phyloP scores from a whole-genome alignment of 2,329 filamentous ascomycete genomes.

The Exophiala viscosa region DNA sequence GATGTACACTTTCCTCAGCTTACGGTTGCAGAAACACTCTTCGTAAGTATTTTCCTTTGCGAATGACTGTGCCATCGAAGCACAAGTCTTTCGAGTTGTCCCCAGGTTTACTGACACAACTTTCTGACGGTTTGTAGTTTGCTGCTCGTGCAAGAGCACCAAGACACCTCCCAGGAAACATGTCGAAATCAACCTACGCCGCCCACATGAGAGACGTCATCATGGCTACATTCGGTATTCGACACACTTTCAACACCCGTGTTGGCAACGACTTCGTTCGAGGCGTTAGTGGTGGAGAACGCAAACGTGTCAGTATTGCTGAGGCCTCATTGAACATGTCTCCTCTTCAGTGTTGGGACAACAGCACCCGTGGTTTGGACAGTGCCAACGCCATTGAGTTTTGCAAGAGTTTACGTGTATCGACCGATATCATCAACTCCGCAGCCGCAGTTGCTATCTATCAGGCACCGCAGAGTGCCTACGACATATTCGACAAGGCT shows the following conservation, averaged over 20 bases:
- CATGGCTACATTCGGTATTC: slow-evolving; percentile 51
- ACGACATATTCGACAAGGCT: slow-evolving; percentile 69
- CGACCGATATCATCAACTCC: slow-evolving; percentile 48
- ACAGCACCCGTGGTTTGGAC: slow-evolving; percentile 52
- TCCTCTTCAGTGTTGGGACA: slow-evolving; percentile 45
- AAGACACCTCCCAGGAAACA: slow-evolving; percentile 34
- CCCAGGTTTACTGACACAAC: too few species aligned
- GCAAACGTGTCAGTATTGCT: slow-evolving; percentile 60
- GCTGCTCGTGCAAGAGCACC: slow-evolving; percentile 54
- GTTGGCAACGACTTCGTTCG: slow-evolving; percentile 57
- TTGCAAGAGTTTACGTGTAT: slow-evolving; percentile 49
- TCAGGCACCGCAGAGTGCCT: slow-evolving; percentile 50
- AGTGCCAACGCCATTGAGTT: slow-evolving; percentile 58
- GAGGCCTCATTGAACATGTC: slow-evolving; percentile 48
- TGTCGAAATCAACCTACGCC: slow-evolving; percentile 43
- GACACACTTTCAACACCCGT: slow-evolving; percentile 46
- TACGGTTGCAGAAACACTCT: too few species aligned
- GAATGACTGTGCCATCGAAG: too few species aligned
- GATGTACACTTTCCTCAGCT: slow-evolving; percentile 77
- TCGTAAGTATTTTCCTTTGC: too few species aligned
- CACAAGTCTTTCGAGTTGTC: too few species aligned
- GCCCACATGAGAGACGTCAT: slow-evolving; percentile 44
- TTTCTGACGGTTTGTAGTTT: slow-evolving; percentile 33
- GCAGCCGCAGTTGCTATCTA: slow-evolving; percentile 59
- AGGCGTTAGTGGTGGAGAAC: slow-evolving; percentile 59